phyloP scores from a whole-genome alignment of 768 basidiomycete species.

The Termitomyces sp. region DNA sequence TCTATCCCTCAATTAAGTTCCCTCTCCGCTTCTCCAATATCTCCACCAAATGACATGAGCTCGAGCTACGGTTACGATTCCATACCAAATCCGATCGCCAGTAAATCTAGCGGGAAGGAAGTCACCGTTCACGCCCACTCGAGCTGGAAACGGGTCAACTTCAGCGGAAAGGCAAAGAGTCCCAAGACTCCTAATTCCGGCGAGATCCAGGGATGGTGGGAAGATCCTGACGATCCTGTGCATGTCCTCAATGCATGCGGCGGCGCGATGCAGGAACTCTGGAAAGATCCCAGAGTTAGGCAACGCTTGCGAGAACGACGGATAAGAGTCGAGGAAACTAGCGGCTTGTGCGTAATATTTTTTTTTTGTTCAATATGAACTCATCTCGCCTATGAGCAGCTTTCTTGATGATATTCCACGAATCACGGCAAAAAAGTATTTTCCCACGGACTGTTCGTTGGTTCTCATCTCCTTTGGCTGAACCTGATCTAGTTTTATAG shows the following conservation, averaged over 20 bases:
- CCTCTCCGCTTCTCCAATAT: slow-evolving; percentile 23
- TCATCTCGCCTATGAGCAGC: slow-evolving; percentile 30
- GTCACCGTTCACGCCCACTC: slow-evolving; percentile 54
- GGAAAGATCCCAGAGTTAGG: slow-evolving; percentile 67
- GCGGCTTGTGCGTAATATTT: slow-evolving; percentile 64
- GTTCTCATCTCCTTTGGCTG: slow-evolving; percentile 8
- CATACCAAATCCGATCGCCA: slow-evolving; percentile 22
- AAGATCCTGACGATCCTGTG: slow-evolving; percentile 78
- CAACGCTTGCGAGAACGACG: slow-evolving; percentile 58
- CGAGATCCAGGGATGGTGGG: slow-evolving; percentile 80
- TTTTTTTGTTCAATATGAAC: slow-evolving; percentile 5
- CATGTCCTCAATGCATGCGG: slow-evolving; percentile 62
- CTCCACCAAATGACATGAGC: slow-evolving; percentile 19
- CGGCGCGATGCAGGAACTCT: slow-evolving; percentile 65
- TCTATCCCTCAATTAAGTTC: slow-evolving; percentile 34
- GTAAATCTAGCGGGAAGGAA: slow-evolving; percentile 40
- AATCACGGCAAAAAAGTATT: slow-evolving; percentile 76
- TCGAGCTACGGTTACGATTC: slow-evolving; percentile 18
- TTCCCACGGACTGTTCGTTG: slow-evolving; percentile 67
- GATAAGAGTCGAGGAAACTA: slow-evolving; percentile 73
- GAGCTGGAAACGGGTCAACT: slow-evolving; percentile 68
- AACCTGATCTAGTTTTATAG: slow-evolving; percentile 26
- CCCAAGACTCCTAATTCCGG: slow-evolving; percentile 67
- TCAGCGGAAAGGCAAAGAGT: slow-evolving; percentile 55
- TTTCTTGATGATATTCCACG: slow-evolving; percentile 78